phyloP scores from a whole-genome alignment of 2,329 filamentous ascomycete genomes.

The Colletotrichum nymphaeae region DNA sequence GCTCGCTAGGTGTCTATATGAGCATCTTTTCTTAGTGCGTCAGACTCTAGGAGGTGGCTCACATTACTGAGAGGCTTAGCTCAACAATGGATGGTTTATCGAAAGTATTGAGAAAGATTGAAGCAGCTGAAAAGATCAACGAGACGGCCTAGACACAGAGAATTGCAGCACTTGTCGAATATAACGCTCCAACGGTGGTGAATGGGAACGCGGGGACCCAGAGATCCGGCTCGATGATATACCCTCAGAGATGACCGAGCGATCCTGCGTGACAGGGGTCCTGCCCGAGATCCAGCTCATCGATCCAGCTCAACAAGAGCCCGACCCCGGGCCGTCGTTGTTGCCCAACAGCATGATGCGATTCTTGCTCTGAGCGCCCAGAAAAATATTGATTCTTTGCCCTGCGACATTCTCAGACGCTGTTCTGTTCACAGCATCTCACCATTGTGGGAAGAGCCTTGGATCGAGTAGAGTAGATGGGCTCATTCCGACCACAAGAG shows the following conservation, averaged over 20 bases:
- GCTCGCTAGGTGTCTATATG: neutral
- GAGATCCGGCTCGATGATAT: neutral
- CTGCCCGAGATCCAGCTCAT: neutral
- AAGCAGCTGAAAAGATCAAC: neutral
- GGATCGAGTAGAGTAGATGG: constrained; percentile 2
- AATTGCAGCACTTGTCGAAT: neutral
- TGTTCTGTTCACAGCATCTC: neutral
- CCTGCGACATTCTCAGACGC: constrained; percentile 9
- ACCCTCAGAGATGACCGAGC: neutral
- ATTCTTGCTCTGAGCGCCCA: neutral
- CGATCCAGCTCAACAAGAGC: neutral
- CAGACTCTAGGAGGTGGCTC: neutral
- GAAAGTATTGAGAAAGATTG: neutral
- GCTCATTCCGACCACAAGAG: neutral
- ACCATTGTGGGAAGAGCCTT: neutral
- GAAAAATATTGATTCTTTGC: constrained; percentile 6
- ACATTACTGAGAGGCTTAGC: neutral
- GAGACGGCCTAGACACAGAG: neutral
- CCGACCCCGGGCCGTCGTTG: neutral
- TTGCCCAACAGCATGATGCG: neutral
- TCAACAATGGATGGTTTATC: neutral
- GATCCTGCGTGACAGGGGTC: neutral
- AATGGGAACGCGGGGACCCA: neutral
- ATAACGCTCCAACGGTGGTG: neutral
- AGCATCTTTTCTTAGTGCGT: neutral